A percentile compares a stretch with the other conserved stretches of the same genome.
Conservation (phyloP, 1,284 basidiomycete species). For the Exobasidium rhododendri region DNA sequence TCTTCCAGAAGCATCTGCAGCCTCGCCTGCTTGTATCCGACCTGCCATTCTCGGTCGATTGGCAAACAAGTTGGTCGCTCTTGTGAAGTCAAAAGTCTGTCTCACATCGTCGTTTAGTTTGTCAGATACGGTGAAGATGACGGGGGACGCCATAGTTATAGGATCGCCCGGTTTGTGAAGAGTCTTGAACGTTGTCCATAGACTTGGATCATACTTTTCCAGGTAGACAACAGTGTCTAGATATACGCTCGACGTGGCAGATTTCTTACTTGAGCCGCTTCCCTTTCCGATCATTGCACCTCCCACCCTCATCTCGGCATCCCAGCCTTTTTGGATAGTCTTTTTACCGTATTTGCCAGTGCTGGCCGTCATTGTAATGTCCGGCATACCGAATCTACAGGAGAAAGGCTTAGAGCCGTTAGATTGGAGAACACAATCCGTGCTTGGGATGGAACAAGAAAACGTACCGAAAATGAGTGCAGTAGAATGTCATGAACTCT, state of each 20-base stretch:
- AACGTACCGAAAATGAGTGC: constrained; percentile 63
- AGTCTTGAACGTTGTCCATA: constrained; percentile 71
- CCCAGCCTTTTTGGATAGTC: constrained; percentile 62
- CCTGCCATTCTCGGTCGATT: constrained; percentile 44
- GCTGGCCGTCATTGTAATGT: constrained; percentile 58
- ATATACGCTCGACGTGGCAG: constrained; percentile 71
- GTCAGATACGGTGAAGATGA: constrained; percentile 70
- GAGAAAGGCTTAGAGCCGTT: too few relatives aligned
- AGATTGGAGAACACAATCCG: too few relatives aligned
- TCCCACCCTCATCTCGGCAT: constrained; percentile 76
- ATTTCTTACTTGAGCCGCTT: constrained; percentile 69
- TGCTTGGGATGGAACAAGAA: too few relatives aligned
- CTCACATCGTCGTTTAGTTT: constrained; percentile 71
- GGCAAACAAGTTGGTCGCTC: constrained; percentile 54
- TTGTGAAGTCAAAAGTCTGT: constrained; percentile 66
- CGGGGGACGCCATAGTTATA: constrained; percentile 61
- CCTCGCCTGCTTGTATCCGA: constrained; percentile 24
- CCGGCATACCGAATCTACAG: constrained; percentile 70
- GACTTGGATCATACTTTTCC: constrained; percentile 72
- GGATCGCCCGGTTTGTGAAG: constrained; percentile 47
- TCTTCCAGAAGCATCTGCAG: constrained; percentile 6
- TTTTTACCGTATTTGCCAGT: background rate
- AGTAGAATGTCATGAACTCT: constrained; percentile 94
- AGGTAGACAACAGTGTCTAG: constrained; percentile 84
- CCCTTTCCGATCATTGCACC: constrained; percentile 78